phyloP scores from a whole-genome alignment of 805 yeast species.

The Wickerhamiella nectarea region DNA sequence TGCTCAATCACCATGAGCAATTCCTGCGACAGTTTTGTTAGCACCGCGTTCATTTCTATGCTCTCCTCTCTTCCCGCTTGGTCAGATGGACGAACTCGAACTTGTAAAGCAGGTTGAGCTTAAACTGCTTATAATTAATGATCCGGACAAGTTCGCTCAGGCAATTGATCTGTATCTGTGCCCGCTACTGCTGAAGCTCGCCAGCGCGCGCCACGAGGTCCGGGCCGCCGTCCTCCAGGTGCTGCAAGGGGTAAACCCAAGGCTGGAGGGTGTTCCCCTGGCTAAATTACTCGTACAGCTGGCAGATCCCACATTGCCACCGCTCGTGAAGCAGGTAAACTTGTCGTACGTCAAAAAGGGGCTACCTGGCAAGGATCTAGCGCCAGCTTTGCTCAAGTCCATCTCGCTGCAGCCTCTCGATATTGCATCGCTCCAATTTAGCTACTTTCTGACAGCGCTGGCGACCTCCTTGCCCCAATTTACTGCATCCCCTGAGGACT shows the following conservation, averaged over 20 bases:
- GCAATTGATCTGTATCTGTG: slow-evolving; percentile 50
- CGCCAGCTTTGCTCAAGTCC: slow-evolving; percentile 24
- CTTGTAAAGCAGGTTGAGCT: slow-evolving; percentile 56
- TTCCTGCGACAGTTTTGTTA: slow-evolving; percentile 22
- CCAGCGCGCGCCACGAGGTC: slow-evolving; percentile 54
- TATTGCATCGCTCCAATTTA: slow-evolving; percentile 11
- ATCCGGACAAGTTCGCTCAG: slow-evolving; percentile 49
- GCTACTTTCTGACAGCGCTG: slow-evolving; percentile 11
- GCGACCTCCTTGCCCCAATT: background rate
- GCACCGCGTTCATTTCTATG: background rate
- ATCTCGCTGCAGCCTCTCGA: slow-evolving; percentile 30
- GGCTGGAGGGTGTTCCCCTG: slow-evolving; percentile 38
- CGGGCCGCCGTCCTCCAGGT: slow-evolving; percentile 54
- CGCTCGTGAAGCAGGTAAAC: slow-evolving; percentile 10
- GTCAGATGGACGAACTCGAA: slow-evolving; percentile 16
- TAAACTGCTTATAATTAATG: slow-evolving; percentile 59
- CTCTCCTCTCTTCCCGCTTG: background rate
- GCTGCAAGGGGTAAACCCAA: slow-evolving; percentile 29
- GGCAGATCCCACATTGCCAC: slow-evolving; percentile 30
- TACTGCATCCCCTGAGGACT: background rate
- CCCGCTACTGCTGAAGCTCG: slow-evolving; percentile 66
- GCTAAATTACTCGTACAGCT: slow-evolving; percentile 51
- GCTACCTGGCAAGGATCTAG: slow-evolving; percentile 38
- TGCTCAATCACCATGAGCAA: slow-evolving; percentile 18
- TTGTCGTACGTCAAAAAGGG: slow-evolving; percentile 57